Percentiles rank a stretch among this genome's conserved stretches.
These are phyloP conservation scores for Epichloe elymi DNA, from an alignment of 2,329 filamentous ascomycete species.

Conservation along the genomic window DNA sequence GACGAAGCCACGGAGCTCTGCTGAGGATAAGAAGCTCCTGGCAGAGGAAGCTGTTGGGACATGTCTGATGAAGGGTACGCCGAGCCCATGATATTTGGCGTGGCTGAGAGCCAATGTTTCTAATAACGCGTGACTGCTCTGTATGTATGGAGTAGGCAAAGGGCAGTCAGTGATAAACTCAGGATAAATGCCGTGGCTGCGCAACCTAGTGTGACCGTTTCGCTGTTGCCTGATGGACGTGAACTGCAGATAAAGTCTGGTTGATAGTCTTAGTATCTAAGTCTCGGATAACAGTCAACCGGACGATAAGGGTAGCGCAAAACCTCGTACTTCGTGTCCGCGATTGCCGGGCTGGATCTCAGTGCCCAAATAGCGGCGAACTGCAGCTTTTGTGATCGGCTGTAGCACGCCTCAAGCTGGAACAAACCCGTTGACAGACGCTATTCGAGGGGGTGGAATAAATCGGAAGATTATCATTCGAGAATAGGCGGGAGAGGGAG, in stretches of 20 bases:
- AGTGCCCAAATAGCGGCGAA: not conserved
- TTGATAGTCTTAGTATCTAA: too few relatives aligned
- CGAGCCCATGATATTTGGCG: constrained; percentile 16
- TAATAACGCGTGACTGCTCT: not conserved
- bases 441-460: too few relatives aligned
- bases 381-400: not conserved
- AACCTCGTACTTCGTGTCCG: not conserved
- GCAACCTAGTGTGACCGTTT: not conserved
- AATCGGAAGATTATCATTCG: not conserved
- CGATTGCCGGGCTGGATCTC: not conserved
- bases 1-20: constrained; percentile 12
- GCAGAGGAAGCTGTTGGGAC: constrained; percentile 19
- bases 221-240: not conserved
- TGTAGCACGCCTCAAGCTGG: not conserved
- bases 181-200: not conserved
- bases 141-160: not conserved
- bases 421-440: too few relatives aligned
- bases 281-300: not conserved
- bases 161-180: not conserved
- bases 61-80: constrained; percentile 17
- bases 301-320: not conserved
- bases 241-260: not conserved
- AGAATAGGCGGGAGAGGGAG: not conserved
- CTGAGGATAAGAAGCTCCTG: constrained; percentile 14
- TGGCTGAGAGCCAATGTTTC: not conserved